A percentile compares a stretch with the other conserved stretches of the same genome.
Conservation (phyloP, 129 eudicot species). For the Flaveria brownii region DNA sequence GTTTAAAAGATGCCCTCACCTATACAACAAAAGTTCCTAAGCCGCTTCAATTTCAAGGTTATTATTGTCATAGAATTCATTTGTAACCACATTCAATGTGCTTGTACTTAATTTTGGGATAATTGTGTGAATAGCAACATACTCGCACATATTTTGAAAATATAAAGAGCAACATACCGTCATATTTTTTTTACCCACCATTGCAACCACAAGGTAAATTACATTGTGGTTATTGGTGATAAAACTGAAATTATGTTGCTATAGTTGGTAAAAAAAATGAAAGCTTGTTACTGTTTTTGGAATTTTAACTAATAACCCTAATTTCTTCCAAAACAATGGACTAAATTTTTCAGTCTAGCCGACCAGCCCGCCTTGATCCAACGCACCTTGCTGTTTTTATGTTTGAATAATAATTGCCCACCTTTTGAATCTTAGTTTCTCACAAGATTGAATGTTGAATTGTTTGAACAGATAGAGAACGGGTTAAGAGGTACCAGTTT, state of each 20-base stretch:
- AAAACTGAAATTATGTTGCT: neutral
- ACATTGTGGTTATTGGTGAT: neutral
- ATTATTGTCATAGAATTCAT: neutral
- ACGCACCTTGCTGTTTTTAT: too few species aligned
- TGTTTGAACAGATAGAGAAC: slow-evolving; percentile 67
- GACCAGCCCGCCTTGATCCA: too few species aligned
- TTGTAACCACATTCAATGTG: neutral
- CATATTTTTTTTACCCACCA: neutral
- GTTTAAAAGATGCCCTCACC: neutral
- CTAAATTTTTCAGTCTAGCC: neutral
- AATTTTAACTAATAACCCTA: too few species aligned
- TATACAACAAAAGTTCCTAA: neutral
- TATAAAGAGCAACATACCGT: neutral
- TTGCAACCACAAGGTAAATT: neutral
- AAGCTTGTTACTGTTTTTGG: neutral
- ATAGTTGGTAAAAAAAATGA: neutral
- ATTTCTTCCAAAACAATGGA: neutral
- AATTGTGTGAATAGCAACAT: neutral
- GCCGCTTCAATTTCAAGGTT: neutral
- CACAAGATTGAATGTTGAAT: neutral
- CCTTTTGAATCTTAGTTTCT: neutral
- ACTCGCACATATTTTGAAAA: neutral
- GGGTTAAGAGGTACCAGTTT: slow-evolving; percentile 69
- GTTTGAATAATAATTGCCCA: too few species aligned
- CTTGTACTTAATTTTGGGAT: neutral